A percentile compares a stretch with the other conserved stretches of the same genome.
These are phyloP conservation scores for Mycena filopes DNA, from an alignment of 768 basidiomycete genomes.

Conservation along the genomic window DNA sequence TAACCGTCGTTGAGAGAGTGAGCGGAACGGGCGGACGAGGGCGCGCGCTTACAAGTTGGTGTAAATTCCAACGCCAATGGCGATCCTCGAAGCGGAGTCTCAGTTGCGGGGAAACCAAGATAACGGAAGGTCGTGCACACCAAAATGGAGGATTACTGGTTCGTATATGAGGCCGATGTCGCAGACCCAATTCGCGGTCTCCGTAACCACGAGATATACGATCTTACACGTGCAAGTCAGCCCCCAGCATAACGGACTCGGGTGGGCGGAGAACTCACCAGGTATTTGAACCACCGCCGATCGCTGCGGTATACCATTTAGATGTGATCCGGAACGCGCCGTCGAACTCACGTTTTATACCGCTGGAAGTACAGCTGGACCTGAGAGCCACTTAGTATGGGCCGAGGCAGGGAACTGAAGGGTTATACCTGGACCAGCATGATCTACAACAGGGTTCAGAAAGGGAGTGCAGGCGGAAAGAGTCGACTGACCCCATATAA, in stretches of 20 bases:
- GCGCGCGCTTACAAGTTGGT: not conserved
- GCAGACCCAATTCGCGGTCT: constrained; percentile 29
- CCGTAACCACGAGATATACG: constrained; percentile 26
- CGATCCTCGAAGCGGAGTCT: not conserved
- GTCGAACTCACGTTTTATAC: not conserved
- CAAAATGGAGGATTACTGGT: constrained; percentile 29
- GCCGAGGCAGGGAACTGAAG: too few species aligned
- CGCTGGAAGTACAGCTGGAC: constrained; percentile 23
- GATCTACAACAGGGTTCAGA: not conserved
- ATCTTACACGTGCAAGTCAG: not conserved
- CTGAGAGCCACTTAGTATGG: not conserved
- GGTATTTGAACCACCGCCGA: constrained; percentile 26
- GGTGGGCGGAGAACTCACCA: constrained; percentile 1
- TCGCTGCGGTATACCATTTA: constrained; percentile 4
- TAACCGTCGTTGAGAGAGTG: too few species aligned
- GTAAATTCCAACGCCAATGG: constrained; percentile 9
- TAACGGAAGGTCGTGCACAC: not conserved
- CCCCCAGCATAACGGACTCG: too few species aligned
- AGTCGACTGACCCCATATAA: constrained; percentile 16
- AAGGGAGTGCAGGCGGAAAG: not conserved
- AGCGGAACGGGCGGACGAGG: too few species aligned
- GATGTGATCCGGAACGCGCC: not conserved
- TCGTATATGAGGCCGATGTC: constrained; percentile 33
- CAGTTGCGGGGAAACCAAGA: not conserved
- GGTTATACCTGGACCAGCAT: constrained; percentile 17